Percentiles rank a stretch among this genome's conserved stretches.
Evolutionary conservation across 805 yeast genomes (phyloP).

Genomic region (Starmera caribaea): DNA sequence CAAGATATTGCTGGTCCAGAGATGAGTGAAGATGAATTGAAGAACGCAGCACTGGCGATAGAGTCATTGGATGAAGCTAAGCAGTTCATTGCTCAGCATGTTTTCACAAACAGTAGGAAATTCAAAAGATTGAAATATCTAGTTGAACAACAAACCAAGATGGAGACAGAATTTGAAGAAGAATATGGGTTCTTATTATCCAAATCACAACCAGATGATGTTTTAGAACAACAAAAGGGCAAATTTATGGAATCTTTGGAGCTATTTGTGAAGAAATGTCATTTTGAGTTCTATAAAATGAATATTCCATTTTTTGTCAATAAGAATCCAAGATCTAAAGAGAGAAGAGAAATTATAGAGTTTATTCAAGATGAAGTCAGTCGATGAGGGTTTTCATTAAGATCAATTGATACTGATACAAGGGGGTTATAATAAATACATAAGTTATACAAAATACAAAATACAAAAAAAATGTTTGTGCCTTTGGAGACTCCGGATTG

Average conservation of each 20-base stretch:
- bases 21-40: too few relatives aligned
- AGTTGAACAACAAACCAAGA: neutral
- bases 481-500: conserved; percentile 21
- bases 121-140: neutral
- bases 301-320: neutral
- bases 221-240: too few relatives aligned
- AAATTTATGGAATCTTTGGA: neutral
- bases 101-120: neutral
- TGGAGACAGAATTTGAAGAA: conserved; percentile 1
- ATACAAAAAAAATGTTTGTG: too few relatives aligned
- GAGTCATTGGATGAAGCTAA: neutral
- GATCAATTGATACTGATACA: neutral
- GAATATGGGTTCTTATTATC: neutral
- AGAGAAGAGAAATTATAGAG: neutral
- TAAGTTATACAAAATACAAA: too few relatives aligned
- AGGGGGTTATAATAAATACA: neutral
- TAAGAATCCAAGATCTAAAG: conserved; percentile 1
- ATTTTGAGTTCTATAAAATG: neutral
- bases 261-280: neutral
- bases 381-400: too few relatives aligned
- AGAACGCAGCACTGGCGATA: too few relatives aligned
- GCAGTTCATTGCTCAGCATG: neutral
- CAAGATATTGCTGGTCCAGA: too few relatives aligned
- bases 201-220: too few relatives aligned
- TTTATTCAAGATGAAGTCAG: neutral